Evolutionary conservation across 2,329 filamentous ascomycete genomes (phyloP).

Genomic region (Arthroderma sp.): DNA sequence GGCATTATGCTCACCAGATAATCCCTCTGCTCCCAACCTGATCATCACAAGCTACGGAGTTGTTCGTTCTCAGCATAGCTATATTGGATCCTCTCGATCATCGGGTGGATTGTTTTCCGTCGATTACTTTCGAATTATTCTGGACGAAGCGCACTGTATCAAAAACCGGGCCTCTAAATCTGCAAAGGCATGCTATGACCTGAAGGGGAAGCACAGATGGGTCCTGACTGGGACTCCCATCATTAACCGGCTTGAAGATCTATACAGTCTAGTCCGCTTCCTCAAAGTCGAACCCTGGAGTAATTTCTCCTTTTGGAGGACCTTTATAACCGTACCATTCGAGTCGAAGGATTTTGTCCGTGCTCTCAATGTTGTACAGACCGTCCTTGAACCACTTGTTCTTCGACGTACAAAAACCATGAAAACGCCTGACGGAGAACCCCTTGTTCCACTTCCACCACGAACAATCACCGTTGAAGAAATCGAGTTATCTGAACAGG

Average conservation of each 20-base stretch:
- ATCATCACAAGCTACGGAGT: slow-evolving; percentile 93
- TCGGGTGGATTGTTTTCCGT: slow-evolving; percentile 76
- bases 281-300: slow-evolving; percentile 93
- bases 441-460: slow-evolving; percentile 67
- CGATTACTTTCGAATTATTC: slow-evolving; percentile 85
- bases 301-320: slow-evolving; percentile 98
- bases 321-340: slow-evolving; percentile 94
- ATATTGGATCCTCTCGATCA: slow-evolving; percentile 48
- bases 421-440: slow-evolving; percentile 79
- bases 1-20: slow-evolving; percentile 61
- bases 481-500: slow-evolving; percentile 70
- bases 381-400: slow-evolving; percentile 88
- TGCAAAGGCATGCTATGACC: slow-evolving; percentile 84
- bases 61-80: slow-evolving; percentile 76
- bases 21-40: slow-evolving; percentile 63
- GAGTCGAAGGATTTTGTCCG: slow-evolving; percentile 90
- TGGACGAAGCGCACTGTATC: slow-evolving; percentile 91
- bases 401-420: slow-evolving; percentile 93
- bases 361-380: slow-evolving; percentile 91
- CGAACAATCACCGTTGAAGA: slow-evolving; percentile 76
- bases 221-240: slow-evolving; percentile 90
- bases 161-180: slow-evolving; percentile 87
- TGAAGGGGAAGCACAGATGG: slow-evolving; percentile 79
- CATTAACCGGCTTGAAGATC: slow-evolving; percentile 85
- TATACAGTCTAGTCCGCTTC: slow-evolving; percentile 88